Base-by-base conservation (phyloP, 495 filamentous ascomycete species). In the Hypoxylon trugodes region DNA sequence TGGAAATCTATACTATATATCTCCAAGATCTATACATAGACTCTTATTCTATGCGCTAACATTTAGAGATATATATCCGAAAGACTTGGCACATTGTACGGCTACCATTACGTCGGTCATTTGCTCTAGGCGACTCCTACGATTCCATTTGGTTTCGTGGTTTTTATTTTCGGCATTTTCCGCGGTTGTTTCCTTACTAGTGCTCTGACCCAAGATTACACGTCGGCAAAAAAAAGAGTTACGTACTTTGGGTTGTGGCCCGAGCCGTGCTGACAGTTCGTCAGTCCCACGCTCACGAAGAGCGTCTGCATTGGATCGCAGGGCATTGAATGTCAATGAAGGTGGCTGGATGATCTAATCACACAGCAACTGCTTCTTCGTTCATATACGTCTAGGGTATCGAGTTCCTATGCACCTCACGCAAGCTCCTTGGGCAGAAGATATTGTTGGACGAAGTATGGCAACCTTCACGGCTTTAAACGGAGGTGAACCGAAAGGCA, bases 381-480 rank as follows among this genome's bases (percentile, higher is more conserved):
- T 19, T 48, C 38, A 18, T 45, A 47, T 35, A 40, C 24, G 26
- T 41, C 36, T 22, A 24, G 19, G 52, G n/a, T 43, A 46, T 52
- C 41, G 52, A 55, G 43, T 32, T 65, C 65, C 64, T 58, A 71
- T 69, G 69, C 69, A 65, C 66, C 61, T 65, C 38, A 56, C 53
- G 49, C 53, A 52, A 58, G 55, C 25, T 51, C 66, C 58, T 16
- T 69, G 66, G 66, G 59, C 51, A 37, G 65, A 73, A 67, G 64
- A 66, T 42, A 69, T 69, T 61, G 58, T 68, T 68, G 68, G 68
- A 72, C 67, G 71, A 72, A 73, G 67, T 47, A 81, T 81, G 79
- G 65, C 79, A 25, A 73, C 69, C 16, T 81, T 82, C 33, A 81
- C 75, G 13, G 80, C 80, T 40, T 71, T 81, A 22, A 82, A 82